These are phyloP conservation scores for Candida sanyiensis DNA, from an alignment of 805 yeast species.

Conservation along the genomic window DNA sequence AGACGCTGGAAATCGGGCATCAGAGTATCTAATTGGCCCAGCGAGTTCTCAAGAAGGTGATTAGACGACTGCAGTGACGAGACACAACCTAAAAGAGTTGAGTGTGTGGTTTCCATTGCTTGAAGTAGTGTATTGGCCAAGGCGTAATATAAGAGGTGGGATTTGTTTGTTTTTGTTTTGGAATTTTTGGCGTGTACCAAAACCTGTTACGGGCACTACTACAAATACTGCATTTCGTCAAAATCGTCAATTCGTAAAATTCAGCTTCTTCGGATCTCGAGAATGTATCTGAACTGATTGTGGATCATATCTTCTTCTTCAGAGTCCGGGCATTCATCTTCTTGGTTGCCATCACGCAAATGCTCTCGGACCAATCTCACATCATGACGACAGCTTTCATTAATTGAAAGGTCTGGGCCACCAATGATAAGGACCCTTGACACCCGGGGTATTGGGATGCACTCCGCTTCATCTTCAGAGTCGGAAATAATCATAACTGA, in stretches of 20 bases:
- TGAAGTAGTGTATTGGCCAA: too few species aligned
- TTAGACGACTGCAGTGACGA: slow-evolving; percentile 32
- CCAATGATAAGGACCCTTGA: slow-evolving; percentile 3
- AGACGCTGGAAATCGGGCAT: slow-evolving; percentile 37
- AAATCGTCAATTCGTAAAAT: background rate
- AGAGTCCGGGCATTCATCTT: slow-evolving; percentile 1
- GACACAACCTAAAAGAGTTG: slow-evolving; percentile 27
- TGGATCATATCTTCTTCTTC: slow-evolving; percentile 3
- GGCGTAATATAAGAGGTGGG: background rate
- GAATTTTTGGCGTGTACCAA: too few species aligned
- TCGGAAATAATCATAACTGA: slow-evolving; percentile 2
- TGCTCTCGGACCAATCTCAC: slow-evolving; percentile 4
- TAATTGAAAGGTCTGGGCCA: background rate
- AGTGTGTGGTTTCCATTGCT: slow-evolving; percentile 5
- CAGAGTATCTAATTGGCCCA: slow-evolving; percentile 27
- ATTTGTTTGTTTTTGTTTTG: background rate
- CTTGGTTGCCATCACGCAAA: background rate
- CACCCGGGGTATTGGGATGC: background rate
- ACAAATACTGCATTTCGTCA: too few species aligned
- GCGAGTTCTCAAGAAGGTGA: slow-evolving; percentile 30
- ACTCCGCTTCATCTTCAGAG: slow-evolving; percentile 3
- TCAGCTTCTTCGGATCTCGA: slow-evolving; percentile 1
- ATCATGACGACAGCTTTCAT: background rate
- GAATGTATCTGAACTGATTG: background rate
- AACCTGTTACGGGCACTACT: too few species aligned